phyloP scores from a whole-genome alignment of 257 asterid genomes.

The Nemophila menziesii region DNA sequence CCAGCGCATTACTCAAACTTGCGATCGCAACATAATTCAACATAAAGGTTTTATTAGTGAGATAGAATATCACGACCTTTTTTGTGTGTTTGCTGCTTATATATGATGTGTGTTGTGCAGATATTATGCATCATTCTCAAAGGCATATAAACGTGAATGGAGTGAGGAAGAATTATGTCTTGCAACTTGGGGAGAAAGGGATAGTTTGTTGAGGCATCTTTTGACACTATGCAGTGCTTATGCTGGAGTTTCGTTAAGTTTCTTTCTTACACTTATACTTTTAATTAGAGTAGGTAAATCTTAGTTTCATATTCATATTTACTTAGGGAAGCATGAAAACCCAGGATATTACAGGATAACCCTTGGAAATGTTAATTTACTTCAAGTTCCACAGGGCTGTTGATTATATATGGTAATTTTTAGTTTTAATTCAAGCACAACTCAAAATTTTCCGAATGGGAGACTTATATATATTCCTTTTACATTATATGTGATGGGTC shows the following conservation, averaged over 20 bases:
- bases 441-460: too few species aligned
- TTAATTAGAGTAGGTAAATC: not conserved
- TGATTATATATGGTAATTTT: slow-evolving; percentile 94
- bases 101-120: too few species aligned
- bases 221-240: slow-evolving; percentile 60
- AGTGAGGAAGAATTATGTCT: slow-evolving; percentile 57
- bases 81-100: not conserved
- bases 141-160: slow-evolving; percentile 40
- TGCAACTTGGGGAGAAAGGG: slow-evolving; percentile 58
- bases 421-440: too few species aligned
- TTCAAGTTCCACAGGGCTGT: slow-evolving; percentile 63
- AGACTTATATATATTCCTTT: too few species aligned
- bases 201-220: slow-evolving; percentile 34
- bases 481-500: too few species aligned
- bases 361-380: slow-evolving; percentile 63
- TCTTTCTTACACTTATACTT: not conserved
- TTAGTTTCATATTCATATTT: slow-evolving; percentile 1
- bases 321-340: slow-evolving; percentile 51
- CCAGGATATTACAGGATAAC: slow-evolving; percentile 67
- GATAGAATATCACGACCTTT: not conserved
- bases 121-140: slow-evolving; percentile 9
- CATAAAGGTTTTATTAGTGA: slow-evolving; percentile 23
- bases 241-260: slow-evolving; percentile 51
- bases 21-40: slow-evolving; percentile 13
- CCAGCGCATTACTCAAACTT: slow-evolving; percentile 16